Evolutionary conservation across 2,329 filamentous ascomycete species (phyloP).

Genomic region (Trematosphaeria pertusa): DNA sequence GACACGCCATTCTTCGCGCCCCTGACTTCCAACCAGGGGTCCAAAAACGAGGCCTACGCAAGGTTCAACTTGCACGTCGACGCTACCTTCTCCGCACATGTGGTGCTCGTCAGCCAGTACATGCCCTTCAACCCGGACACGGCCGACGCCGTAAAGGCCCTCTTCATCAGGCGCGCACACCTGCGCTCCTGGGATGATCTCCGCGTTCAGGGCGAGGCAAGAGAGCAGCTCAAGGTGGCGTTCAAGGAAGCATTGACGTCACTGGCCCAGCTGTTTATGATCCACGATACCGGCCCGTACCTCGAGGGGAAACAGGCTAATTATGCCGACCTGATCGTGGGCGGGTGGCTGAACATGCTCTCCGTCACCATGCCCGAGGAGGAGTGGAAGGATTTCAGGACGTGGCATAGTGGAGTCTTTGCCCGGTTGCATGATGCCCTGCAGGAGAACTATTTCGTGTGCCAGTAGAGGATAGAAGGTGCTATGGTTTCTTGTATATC

Average conservation of each 20-base stretch:
- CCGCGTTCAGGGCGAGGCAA: slow-evolving; percentile 44
- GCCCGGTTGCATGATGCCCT: slow-evolving; percentile 57
- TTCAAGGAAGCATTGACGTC: slow-evolving; percentile 53
- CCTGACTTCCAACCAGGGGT: slow-evolving; percentile 44
- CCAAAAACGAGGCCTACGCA: slow-evolving; percentile 42
- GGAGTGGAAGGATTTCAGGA: slow-evolving; percentile 58
- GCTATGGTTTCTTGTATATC: too few relatives aligned
- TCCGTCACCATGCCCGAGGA: slow-evolving; percentile 46
- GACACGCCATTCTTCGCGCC: slow-evolving; percentile 41
- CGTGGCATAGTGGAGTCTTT: slow-evolving; percentile 62
- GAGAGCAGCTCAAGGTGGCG: slow-evolving; percentile 47
- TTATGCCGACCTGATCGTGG: slow-evolving; percentile 66
- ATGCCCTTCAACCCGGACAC: slow-evolving; percentile 62
- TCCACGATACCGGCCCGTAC: slow-evolving; percentile 56
- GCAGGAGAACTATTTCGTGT: slow-evolving; percentile 29
- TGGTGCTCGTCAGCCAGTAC: slow-evolving; percentile 47
- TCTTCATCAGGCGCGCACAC: slow-evolving; percentile 58
- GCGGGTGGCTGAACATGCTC: slow-evolving; percentile 62
- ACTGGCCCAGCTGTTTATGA: slow-evolving; percentile 52
- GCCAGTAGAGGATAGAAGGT: slow-evolving; percentile 13
- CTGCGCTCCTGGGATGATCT: slow-evolving; percentile 55
- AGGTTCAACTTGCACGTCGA: slow-evolving; percentile 65
- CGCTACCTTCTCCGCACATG: slow-evolving; percentile 58
- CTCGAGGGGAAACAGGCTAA: slow-evolving; percentile 54
- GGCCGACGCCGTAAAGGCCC: slow-evolving; percentile 53